Conservation (phyloP, 768 basidiomycete genomes). For the Jaapia argillacea region DNA sequence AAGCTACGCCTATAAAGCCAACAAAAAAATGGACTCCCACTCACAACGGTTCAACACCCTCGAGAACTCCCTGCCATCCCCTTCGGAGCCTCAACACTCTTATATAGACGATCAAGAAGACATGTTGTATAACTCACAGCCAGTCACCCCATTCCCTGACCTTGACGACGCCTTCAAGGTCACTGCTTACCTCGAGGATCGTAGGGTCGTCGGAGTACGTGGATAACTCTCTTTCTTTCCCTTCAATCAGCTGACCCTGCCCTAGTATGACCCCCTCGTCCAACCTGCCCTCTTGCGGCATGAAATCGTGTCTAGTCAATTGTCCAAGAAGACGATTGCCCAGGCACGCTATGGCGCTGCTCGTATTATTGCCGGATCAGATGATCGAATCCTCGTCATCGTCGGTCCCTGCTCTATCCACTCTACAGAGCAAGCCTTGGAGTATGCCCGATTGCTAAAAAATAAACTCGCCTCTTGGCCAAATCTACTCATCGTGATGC, state of each 20-base stretch:
- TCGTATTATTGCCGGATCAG: slow-evolving; percentile 71
- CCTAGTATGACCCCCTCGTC: slow-evolving; percentile 90
- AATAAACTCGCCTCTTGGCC: slow-evolving; percentile 54
- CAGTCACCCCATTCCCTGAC: slow-evolving; percentile 46
- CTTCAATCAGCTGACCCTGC: slow-evolving; percentile 3
- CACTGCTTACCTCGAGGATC: slow-evolving; percentile 70
- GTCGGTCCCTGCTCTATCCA: slow-evolving; percentile 97
- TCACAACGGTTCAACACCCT: not conserved
- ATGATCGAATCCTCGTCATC: slow-evolving; percentile 81
- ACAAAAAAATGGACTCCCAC: too few relatives aligned
- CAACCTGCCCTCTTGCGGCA: slow-evolving; percentile 87
- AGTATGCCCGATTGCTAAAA: slow-evolving; percentile 69
- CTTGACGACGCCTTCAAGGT: slow-evolving; percentile 54
- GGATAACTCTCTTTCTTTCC: slow-evolving; percentile 3
- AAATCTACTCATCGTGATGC: slow-evolving; percentile 89
- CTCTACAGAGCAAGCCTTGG: slow-evolving; percentile 73
- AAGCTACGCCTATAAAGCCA: too few relatives aligned
- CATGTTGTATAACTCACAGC: not conserved
- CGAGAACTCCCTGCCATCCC: not conserved
- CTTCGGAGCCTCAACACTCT: not conserved
- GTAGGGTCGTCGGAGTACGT: slow-evolving; percentile 71
- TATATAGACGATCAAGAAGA: not conserved
- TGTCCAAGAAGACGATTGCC: slow-evolving; percentile 69
- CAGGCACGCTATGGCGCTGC: slow-evolving; percentile 72
- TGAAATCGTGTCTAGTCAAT: slow-evolving; percentile 61